Percentiles rank a stretch among this genome's conserved stretches.
Evolutionary conservation across 2,329 filamentous ascomycete genomes (phyloP).

Genomic region (Microsporum audouinii): DNA sequence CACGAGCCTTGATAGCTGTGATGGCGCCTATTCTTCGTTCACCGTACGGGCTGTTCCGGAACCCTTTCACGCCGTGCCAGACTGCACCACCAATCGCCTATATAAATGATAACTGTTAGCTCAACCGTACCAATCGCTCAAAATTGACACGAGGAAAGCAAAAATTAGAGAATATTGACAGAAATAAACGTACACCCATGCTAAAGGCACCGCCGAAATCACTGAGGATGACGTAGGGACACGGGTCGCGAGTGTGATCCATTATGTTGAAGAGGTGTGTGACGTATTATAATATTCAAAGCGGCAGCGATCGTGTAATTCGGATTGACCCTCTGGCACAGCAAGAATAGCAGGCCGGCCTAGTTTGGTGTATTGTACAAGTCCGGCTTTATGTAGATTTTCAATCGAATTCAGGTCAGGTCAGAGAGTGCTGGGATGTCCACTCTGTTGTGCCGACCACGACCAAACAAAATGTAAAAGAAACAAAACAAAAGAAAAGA

Average conservation of each 20-base stretch:
- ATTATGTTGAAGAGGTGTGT: conserved; percentile 36
- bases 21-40: conserved; percentile 91
- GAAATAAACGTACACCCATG: conserved; percentile 68
- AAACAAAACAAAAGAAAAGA: not conserved
- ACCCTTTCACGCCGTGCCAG: conserved; percentile 96
- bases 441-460: not conserved
- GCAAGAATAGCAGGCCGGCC: not conserved
- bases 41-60: conserved; percentile 78
- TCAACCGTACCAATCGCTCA: not conserved
- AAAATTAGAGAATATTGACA: conserved; percentile 3
- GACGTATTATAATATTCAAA: not conserved
- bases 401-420: not conserved
- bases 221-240: conserved; percentile 90
- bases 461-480: not conserved
- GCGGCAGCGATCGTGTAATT: not conserved
- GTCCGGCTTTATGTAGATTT: not conserved
- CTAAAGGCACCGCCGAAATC: conserved; percentile 95
- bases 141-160: conserved; percentile 7
- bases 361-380: not conserved
- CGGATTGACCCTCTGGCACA: not conserved
- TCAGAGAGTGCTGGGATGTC: not conserved
- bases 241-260: conserved; percentile 95
- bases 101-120: conserved; percentile 5
- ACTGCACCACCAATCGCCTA: conserved; percentile 69
- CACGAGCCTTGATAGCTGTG: conserved; percentile 94